These are phyloP conservation scores for Akebia trifoliata DNA, from an alignment of 164 flowering plant species.

Conservation along the genomic window DNA sequence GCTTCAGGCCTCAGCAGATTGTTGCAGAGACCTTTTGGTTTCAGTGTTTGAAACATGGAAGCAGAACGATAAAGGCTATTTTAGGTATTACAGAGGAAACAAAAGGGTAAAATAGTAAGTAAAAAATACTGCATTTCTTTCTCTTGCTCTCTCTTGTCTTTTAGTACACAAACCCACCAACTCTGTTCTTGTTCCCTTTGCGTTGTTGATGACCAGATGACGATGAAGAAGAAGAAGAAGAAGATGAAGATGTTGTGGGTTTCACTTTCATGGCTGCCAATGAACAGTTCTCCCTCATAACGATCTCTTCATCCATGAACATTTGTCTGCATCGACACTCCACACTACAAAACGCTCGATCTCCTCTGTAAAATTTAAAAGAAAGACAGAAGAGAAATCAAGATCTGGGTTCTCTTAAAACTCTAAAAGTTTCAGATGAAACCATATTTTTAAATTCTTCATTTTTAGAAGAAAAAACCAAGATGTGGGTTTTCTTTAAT, in stretches of 20 bases:
- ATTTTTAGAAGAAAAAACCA: not conserved
- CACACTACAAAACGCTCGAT: conserved; percentile 65
- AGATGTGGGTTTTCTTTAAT: not conserved
- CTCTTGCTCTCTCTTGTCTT: too few relatives aligned
- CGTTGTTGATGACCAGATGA: conserved; percentile 23
- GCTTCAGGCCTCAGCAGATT: too few relatives aligned
- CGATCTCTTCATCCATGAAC: conserved; percentile 55
- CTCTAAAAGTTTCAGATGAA: too few relatives aligned
- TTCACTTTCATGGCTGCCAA: conserved; percentile 25
- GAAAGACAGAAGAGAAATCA: too few relatives aligned
- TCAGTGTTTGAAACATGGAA: conserved; percentile 12
- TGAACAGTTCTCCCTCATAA: conserved; percentile 33
- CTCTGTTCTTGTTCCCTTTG: conserved; percentile 27
- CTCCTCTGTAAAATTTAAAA: conserved; percentile 46
- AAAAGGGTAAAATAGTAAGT: conserved; percentile 8
- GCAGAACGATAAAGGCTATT: not conserved
- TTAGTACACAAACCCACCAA: conserved; percentile 32
- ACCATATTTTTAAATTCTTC: too few relatives aligned
- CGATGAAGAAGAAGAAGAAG: too few relatives aligned
- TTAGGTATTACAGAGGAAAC: not conserved
- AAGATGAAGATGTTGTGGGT: conserved; percentile 24
- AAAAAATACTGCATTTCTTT: not conserved
- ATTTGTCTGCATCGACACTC: conserved; percentile 79
- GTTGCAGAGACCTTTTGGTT: conserved; percentile 9
- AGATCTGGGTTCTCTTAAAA: too few relatives aligned